Evolutionary conservation across 495 filamentous ascomycete species (phyloP).

Genomic region (Astrothelium subdiscretum): DNA sequence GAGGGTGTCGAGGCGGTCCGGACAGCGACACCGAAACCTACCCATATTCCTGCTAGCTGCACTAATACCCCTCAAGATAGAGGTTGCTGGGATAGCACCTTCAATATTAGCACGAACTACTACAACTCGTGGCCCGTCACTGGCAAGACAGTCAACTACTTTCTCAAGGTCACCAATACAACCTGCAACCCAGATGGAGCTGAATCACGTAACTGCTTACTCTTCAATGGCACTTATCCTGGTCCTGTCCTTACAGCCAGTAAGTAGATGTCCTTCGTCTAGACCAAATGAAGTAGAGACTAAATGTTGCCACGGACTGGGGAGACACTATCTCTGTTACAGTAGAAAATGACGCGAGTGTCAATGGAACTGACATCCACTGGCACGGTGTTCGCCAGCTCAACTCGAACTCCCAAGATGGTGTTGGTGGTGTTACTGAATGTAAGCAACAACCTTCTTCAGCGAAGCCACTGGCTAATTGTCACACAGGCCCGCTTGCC

Average conservation of each 20-base stretch:
- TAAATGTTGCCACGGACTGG: conserved; percentile 23
- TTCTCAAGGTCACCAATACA: conserved; percentile 11
- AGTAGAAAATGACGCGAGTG: conserved; percentile 23
- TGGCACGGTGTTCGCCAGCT: conserved; percentile 31
- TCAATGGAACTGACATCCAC: conserved; percentile 31
- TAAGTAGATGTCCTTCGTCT: conserved; percentile 9
- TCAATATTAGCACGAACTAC: conserved; percentile 17
- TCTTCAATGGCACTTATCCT: conserved; percentile 26
- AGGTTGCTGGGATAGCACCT: conserved; percentile 15
- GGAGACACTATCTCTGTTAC: conserved; percentile 26
- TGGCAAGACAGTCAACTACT: conserved; percentile 14
- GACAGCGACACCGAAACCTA: neutral
- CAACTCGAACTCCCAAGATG: conserved; percentile 21
- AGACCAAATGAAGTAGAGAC: neutral
- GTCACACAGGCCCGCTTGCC: conserved; percentile 23
- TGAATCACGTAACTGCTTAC: neutral
- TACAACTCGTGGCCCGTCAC: conserved; percentile 15
- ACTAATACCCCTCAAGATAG: conserved; percentile 14
- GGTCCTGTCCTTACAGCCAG: conserved; percentile 23
- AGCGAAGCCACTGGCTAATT: neutral
- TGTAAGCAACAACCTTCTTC: conserved; percentile 10
- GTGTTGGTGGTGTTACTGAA: conserved; percentile 27
- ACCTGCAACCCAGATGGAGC: conserved; percentile 13
- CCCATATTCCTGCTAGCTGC: conserved; percentile 7
- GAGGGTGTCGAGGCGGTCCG: neutral